Base-by-base conservation (phyloP, 1,284 basidiomycete species). In the Irpex rosettiformis region DNA sequence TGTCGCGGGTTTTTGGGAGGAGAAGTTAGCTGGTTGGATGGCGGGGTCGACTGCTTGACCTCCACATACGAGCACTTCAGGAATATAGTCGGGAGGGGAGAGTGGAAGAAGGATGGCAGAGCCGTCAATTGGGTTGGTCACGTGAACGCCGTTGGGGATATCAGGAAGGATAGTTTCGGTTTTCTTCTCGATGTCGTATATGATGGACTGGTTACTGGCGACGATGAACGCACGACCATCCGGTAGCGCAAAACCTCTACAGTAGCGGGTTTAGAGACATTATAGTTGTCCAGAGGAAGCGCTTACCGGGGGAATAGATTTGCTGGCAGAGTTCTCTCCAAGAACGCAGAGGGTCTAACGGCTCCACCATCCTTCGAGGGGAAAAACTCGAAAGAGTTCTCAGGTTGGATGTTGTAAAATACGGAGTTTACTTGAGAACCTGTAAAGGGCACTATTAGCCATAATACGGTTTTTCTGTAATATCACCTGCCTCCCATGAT, bases 381-480 rank as follows among this genome's bases (percentile, higher is more conserved):
- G 72, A 79, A 81, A 67, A 79, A 83, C 65, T 83, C 81, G 64
- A 79, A 74, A 24, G 73, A 78, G 64, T 82, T 82, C 56, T 75
- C 78, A 0, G 77, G 73, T 21, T 76, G 72, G 24, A 66, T 70
- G 60, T 77, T 78, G 62, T 76, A 72, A 65, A 78, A 77, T 3
- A 64, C 64, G 6, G 73, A 71, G 18, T 16, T n/a, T 11, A 28
- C 25, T 7, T 51, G 48, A 1, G 27, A 18, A 13, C 48, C 48
- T 51, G 13, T 0, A 40, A 40, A 40, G 3, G 33, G n/a, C 6
- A 40, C 13, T 40, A n/a, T n/a, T n/a, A n/a, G n/a, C n/a, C n/a
- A n/a, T n/a, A n/a, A n/a, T n/a, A n/a, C n/a, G n/a, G n/a, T n/a
- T n/a, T n/a, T n/a, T n/a, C 22, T 0, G 48, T 5, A 40, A 40